Conservation (phyloP, 345 rosid species). For the Sapria himalayana region DNA sequence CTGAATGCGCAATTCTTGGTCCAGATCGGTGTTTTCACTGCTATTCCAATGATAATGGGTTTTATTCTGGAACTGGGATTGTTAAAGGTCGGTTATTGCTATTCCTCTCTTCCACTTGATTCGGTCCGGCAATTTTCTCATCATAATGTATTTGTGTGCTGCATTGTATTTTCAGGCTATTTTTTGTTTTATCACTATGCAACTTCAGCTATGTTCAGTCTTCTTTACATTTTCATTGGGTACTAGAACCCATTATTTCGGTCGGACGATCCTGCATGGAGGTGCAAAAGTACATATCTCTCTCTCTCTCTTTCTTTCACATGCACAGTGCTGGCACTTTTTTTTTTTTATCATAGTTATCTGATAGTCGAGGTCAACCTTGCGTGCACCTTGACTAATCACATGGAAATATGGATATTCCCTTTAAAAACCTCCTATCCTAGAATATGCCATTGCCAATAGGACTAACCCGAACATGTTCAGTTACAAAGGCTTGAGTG, state of each 20-base stretch:
- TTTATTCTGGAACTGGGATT: conserved; percentile 87
- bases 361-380: too few species aligned
- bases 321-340: too few species aligned
- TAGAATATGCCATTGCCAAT: too few species aligned
- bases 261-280: conserved; percentile 98
- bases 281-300: conserved; percentile 64
- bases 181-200: conserved; percentile 92
- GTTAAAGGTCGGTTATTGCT: conserved; percentile 45
- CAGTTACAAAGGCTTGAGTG: too few species aligned
- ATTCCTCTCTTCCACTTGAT: too few species aligned
- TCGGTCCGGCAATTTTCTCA: too few species aligned
- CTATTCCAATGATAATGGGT: conserved; percentile 98
- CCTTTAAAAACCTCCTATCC: too few species aligned
- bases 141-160: too few species aligned
- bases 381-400: too few species aligned
- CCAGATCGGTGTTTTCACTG: conserved; percentile 95
- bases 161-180: conserved; percentile 77
- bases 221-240: conserved; percentile 97
- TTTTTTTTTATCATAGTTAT: too few species aligned
- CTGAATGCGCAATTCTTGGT: conserved; percentile 89
- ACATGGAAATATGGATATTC: too few species aligned
- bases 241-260: conserved; percentile 95
- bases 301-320: not conserved
- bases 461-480: too few species aligned
- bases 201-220: conserved; percentile 87